Percentiles rank a stretch among this genome's conserved stretches.
phyloP scores from a whole-genome alignment of 768 basidiomycete species.

The Pisolithus sp. region DNA sequence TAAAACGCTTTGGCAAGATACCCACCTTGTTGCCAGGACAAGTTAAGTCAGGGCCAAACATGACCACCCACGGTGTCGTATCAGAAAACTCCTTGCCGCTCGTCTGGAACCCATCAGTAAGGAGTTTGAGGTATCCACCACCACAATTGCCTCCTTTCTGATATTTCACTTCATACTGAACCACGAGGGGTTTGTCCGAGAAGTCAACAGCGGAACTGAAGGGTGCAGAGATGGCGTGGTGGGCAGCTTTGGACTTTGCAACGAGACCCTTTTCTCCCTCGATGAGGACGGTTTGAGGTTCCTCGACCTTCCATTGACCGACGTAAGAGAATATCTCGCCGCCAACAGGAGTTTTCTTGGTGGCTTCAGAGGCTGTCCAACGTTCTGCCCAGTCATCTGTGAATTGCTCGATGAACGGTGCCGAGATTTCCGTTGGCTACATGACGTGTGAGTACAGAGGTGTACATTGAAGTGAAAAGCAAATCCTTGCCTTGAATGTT shows the following conservation, averaged over 20 bases:
- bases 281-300: constrained; percentile 68
- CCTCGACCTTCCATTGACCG: constrained; percentile 95
- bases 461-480: constrained; percentile 14
- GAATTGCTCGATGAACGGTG: constrained; percentile 96
- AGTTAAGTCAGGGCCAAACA: constrained; percentile 96
- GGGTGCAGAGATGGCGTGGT: constrained; percentile 97
- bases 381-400: constrained; percentile 82
- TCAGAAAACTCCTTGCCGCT: constrained; percentile 91
- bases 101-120: constrained; percentile 91
- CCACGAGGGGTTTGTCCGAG: constrained; percentile 78
- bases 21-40: constrained; percentile 86
- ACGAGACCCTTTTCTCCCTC: constrained; percentile 89
- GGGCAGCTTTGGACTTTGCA: constrained; percentile 93
- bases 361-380: constrained; percentile 96
- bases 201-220: constrained; percentile 76
- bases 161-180: constrained; percentile 99
- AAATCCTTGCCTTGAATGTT: constrained; percentile 49
- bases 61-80: constrained; percentile 90
- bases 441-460: constrained; percentile 1
- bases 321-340: constrained; percentile 97
- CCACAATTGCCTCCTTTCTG: constrained; percentile 99
- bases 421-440: constrained; percentile 73
- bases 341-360: constrained; percentile 94
- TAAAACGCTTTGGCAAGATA: neutral
- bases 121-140: constrained; percentile 96